phyloP scores from a whole-genome alignment of 169 alveolate genomes.

The Plasmodium gallinaceum region DNA sequence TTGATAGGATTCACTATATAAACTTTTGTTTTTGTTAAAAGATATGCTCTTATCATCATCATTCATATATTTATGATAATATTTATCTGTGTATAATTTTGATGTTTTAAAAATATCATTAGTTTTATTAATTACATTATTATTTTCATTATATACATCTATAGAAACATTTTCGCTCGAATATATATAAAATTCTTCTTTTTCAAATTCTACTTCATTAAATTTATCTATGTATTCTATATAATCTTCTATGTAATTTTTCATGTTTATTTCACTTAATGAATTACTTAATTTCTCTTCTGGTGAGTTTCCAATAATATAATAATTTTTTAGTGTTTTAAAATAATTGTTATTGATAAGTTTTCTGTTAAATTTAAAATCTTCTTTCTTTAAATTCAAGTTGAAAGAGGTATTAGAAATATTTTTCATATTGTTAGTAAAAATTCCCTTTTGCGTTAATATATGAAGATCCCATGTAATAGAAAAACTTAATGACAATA shows the following conservation, averaged over 20 bases:
- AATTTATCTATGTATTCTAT: conserved; percentile 9
- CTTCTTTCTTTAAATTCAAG: conserved; percentile 56
- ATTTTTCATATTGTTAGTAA: conserved; percentile 69
- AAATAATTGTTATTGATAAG: conserved; percentile 34
- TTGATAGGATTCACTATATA: neutral
- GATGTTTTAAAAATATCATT: neutral
- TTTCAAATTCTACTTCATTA: conserved; percentile 16
- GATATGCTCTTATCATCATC: no score
- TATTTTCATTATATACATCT: neutral
- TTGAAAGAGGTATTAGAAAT: conserved; percentile 21
- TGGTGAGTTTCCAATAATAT: neutral
- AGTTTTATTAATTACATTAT: neutral
- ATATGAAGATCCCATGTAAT: conserved; percentile 69
- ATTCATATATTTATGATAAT: no score
- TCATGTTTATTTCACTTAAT: conserved; percentile 42
- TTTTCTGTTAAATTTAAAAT: conserved; percentile 30
- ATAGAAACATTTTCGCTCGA: conserved; percentile 11
- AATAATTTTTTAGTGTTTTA: conserved; percentile 35
- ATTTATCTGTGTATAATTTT: no score
- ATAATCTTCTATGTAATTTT: conserved; percentile 48
- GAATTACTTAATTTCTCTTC: conserved; percentile 11
- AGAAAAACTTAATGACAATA: conserved; percentile 61
- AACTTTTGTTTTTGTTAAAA: neutral
- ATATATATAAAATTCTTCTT: neutral
- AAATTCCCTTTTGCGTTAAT: conserved; percentile 62